These are phyloP conservation scores for Apiospora aurea DNA, from an alignment of 2,329 filamentous ascomycete species.

Conservation along the genomic window DNA sequence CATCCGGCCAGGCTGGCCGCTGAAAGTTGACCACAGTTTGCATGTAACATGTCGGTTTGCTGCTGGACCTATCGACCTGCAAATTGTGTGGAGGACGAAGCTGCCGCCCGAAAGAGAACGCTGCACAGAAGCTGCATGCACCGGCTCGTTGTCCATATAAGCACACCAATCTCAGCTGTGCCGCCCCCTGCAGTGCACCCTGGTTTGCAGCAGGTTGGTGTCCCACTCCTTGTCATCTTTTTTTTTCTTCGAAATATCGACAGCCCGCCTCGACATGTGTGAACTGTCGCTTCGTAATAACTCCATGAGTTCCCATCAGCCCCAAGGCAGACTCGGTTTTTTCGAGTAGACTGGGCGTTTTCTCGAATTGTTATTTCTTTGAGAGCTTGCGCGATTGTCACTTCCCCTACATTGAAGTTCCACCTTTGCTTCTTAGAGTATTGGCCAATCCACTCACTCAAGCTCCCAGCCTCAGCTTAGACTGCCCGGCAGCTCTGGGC, in stretches of 20 bases:
- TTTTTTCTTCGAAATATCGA: neutral
- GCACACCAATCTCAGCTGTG: conserved; percentile 7
- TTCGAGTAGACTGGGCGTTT: neutral
- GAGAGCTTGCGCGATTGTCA: neutral
- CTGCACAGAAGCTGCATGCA: neutral
- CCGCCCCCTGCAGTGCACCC: conserved; percentile 14
- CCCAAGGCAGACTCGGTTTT: neutral
- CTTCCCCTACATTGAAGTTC: neutral
- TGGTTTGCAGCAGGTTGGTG: conserved; percentile 5
- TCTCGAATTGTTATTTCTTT: neutral
- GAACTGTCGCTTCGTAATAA: neutral
- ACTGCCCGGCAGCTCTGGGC: no score
- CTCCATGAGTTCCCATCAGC: neutral
- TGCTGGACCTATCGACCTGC: neutral
- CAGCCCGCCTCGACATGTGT: neutral
- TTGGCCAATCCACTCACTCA: no score
- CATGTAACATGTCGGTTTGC: neutral
- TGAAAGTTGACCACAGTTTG: neutral
- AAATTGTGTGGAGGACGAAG: neutral
- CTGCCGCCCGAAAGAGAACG: neutral
- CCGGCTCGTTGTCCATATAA: conserved; percentile 6
- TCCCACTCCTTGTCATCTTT: neutral
- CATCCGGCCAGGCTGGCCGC: neutral
- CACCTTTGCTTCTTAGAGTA: no score
- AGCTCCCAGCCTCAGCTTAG: neutral